Evolutionary conservation across 108 stramenopile species (phyloP), one percentile per base, ranked within the genome.

Genomic region (Cyclotella choctawhatcheeana): DNA sequence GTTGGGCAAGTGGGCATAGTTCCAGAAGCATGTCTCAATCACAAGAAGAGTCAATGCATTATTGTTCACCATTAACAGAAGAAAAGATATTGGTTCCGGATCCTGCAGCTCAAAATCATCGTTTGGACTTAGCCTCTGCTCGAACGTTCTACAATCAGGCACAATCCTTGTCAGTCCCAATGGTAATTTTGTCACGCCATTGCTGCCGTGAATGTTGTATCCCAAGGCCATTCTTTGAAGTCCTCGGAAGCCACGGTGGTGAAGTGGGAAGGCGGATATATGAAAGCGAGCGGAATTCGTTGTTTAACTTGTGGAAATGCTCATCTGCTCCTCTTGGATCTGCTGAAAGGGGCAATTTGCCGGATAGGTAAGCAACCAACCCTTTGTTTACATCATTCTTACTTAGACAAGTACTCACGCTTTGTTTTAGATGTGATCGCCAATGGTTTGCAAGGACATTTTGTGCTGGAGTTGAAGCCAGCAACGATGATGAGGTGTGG

Each of bases 61-160:
- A 30, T n/a, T 14, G 29, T 12, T 14, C 29, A 8, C 27, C 21
- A 10, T 31, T 75, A 25, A 79, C 73, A 10, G 74, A 76, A 51
- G 73, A 74, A 60, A 76, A 70, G 37, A 69, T 77, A 32, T 59
- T 76, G 7, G 79, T 74, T 61, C 74, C 73, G 25, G 79, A 80
- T 50, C 79, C 79, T 6, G 79, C 73, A 27, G 74, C 73, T 6
- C 79, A 80, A 26, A 80, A 80, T 70, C 74, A 80, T 70, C 73
- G 79, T 10, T 29, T 80, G 7, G 79, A 80, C 55, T 63, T 80
- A 33, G 22, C 54, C 3, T 69, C 73, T 8, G 79, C 79, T 31
- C 65, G 59, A 2, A 58, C 43, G 40, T 80, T 80, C 64, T 80
- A 80, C 37, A 74, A 45, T 47, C 67, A 60, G 52, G 67, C 68